These are phyloP conservation scores for Fusarium pilosicola DNA, from an alignment of 2,329 filamentous ascomycete genomes.

Conservation along the genomic window DNA sequence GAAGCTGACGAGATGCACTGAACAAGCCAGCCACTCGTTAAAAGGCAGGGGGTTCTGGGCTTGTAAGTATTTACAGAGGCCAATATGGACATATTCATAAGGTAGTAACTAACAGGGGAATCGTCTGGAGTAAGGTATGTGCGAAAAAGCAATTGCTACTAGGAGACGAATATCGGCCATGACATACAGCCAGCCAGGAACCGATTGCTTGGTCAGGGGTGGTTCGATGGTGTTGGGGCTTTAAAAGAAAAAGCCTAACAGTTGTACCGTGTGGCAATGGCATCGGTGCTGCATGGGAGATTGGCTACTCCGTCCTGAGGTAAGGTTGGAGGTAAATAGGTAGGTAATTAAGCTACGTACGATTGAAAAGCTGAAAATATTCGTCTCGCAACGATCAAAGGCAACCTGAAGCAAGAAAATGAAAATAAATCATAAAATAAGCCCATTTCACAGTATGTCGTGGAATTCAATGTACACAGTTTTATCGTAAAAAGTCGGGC, in stretches of 20 bases:
- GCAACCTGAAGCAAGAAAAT: background rate
- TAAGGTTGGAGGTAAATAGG: background rate
- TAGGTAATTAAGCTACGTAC: background rate
- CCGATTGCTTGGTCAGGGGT: conserved; percentile 15
- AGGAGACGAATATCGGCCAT: background rate
- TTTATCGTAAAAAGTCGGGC: background rate
- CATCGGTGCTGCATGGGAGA: conserved; percentile 2
- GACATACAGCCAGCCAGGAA: conserved; percentile 29
- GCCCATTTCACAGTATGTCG: background rate
- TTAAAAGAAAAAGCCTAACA: background rate
- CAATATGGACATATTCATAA: background rate
- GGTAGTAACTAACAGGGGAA: background rate
- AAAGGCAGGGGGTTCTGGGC: background rate
- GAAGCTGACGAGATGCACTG: background rate
- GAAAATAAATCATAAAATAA: background rate
- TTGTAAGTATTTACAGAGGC: background rate
- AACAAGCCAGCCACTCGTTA: background rate
- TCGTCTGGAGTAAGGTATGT: background rate
- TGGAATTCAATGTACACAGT: background rate
- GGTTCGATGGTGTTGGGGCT: background rate
- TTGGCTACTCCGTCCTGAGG: background rate
- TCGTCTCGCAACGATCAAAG: background rate
- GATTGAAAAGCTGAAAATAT: background rate
- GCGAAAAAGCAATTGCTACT: background rate
- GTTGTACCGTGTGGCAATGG: conserved; percentile 19